phyloP scores from a whole-genome alignment of 1,139 yeast genomes.

The Saccharomyces uvarum region DNA sequence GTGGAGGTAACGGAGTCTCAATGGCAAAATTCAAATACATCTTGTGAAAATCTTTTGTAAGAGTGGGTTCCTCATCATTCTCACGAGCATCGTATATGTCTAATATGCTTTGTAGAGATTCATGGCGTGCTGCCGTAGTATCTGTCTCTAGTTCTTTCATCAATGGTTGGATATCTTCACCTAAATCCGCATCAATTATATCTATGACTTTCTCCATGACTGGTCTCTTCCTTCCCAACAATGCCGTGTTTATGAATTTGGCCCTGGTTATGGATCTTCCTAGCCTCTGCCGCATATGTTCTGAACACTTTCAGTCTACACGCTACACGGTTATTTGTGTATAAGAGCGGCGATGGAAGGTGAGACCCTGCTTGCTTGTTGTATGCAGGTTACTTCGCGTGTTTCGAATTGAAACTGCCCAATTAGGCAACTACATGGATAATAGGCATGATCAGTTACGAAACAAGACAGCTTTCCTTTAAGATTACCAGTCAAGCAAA shows the following conservation, averaged over 20 bases:
- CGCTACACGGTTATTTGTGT: neutral
- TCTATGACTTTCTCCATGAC: slow-evolving; percentile 16
- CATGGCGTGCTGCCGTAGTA: slow-evolving; percentile 39
- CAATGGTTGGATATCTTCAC: slow-evolving; percentile 12
- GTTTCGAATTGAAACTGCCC: neutral
- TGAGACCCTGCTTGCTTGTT: slow-evolving; percentile 8
- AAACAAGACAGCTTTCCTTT: neutral
- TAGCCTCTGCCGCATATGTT: neutral
- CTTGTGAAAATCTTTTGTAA: slow-evolving; percentile 34
- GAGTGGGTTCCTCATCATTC: slow-evolving; percentile 22
- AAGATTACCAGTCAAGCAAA: neutral
- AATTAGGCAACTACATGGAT: neutral
- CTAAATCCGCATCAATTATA: slow-evolving; percentile 9
- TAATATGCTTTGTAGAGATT: slow-evolving; percentile 32
- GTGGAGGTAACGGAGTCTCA: slow-evolving; percentile 33
- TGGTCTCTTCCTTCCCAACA: slow-evolving; percentile 29
- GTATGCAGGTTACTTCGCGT: slow-evolving; percentile 1
- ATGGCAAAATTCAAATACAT: slow-evolving; percentile 39
- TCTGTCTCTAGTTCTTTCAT: slow-evolving; percentile 32
- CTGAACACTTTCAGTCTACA: neutral
- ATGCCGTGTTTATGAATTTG: slow-evolving; percentile 13
- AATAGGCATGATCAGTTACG: neutral
- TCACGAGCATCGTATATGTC: neutral
- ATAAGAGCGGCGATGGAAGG: neutral
- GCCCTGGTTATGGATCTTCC: slow-evolving; percentile 4